Percentiles rank a stretch among this genome's conserved stretches.
These are phyloP conservation scores for Podospora appendiculata DNA, from an alignment of 495 filamentous ascomycete species.

Conservation along the genomic window DNA sequence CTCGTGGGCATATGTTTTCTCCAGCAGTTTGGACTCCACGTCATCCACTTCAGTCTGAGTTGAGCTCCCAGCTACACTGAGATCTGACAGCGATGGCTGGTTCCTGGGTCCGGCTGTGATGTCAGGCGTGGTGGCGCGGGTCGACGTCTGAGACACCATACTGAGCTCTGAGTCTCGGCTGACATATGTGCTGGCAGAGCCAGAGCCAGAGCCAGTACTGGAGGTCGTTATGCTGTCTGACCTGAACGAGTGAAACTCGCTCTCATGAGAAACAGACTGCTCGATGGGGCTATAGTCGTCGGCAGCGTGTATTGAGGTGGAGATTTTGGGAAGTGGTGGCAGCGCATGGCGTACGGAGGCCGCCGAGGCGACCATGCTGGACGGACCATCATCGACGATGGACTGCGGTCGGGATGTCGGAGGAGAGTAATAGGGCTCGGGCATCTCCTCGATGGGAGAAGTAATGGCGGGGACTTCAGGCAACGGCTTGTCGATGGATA, in stretches of 20 bases:
- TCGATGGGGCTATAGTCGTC: slow-evolving; percentile 42
- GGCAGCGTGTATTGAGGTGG: slow-evolving; percentile 32
- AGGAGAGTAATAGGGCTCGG: slow-evolving; percentile 21
- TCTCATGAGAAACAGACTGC: slow-evolving; percentile 30
- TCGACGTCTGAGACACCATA: slow-evolving; percentile 73
- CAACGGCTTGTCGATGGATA: slow-evolving; percentile 36
- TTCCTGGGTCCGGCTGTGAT: slow-evolving; percentile 32
- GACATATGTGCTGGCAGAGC: slow-evolving; percentile 63
- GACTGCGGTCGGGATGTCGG: slow-evolving; percentile 32
- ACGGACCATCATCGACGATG: slow-evolving; percentile 23
- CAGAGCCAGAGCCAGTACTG: slow-evolving; percentile 46
- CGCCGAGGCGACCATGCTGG: slow-evolving; percentile 29
- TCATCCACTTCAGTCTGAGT: slow-evolving; percentile 64
- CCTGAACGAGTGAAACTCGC: slow-evolving; percentile 41
- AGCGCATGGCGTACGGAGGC: slow-evolving; percentile 32
- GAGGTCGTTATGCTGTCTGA: slow-evolving; percentile 43
- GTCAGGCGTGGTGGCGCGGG: slow-evolving; percentile 85
- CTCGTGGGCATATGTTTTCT: slow-evolving; percentile 84
- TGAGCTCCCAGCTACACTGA: slow-evolving; percentile 50
- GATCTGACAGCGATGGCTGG: slow-evolving; percentile 44
- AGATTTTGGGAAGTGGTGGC: slow-evolving; percentile 41
- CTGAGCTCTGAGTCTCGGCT: slow-evolving; percentile 80
- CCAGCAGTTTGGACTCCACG: slow-evolving; percentile 69
- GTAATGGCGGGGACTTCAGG: slow-evolving; percentile 30
- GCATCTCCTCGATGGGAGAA: slow-evolving; percentile 15